Conservation (phyloP, 805 yeast genomes). For the Soucietia sequanensis region DNA sequence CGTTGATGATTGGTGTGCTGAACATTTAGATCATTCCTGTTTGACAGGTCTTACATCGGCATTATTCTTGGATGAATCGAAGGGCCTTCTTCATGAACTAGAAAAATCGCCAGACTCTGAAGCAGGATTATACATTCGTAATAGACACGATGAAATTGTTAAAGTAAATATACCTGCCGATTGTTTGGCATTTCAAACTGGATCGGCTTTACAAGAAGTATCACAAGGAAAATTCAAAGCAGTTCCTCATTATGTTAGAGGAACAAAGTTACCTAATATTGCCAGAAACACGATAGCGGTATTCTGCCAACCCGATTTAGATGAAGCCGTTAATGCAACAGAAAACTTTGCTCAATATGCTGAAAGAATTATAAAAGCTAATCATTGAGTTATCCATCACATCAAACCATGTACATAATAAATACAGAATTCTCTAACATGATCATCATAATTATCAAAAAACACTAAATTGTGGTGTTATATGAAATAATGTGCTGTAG, state of each 20-base stretch:
- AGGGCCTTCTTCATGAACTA: slow-evolving; percentile 19
- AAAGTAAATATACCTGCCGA: slow-evolving; percentile 55
- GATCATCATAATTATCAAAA: too few species aligned
- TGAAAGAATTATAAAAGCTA: too few species aligned
- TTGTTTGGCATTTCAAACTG: slow-evolving; percentile 62
- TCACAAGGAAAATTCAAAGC: slow-evolving; percentile 51
- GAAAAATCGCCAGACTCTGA: slow-evolving; percentile 40
- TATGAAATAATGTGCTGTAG: too few species aligned
- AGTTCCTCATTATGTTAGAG: slow-evolving; percentile 57
- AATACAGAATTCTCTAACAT: too few species aligned
- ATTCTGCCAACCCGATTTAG: slow-evolving; percentile 58
- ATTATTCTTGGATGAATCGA: slow-evolving; percentile 42
- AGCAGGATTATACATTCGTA: slow-evolving; percentile 51
- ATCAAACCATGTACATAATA: too few species aligned
- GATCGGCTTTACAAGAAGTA: slow-evolving; percentile 53
- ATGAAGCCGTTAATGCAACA: slow-evolving; percentile 42
- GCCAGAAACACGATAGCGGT: slow-evolving; percentile 60
- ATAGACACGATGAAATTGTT: slow-evolving; percentile 42
- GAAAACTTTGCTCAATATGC: slow-evolving; percentile 54
- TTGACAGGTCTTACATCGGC: slow-evolving; percentile 60
- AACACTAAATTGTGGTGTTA: too few species aligned
- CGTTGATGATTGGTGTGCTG: slow-evolving; percentile 57
- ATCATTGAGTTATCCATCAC: too few species aligned
- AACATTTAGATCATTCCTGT: slow-evolving; percentile 60
- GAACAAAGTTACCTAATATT: slow-evolving; percentile 31